A percentile compares a stretch with the other conserved stretches of the same genome.
phyloP scores from a whole-genome alignment of 2,329 filamentous ascomycete species.

The Fusarium sp. region DNA sequence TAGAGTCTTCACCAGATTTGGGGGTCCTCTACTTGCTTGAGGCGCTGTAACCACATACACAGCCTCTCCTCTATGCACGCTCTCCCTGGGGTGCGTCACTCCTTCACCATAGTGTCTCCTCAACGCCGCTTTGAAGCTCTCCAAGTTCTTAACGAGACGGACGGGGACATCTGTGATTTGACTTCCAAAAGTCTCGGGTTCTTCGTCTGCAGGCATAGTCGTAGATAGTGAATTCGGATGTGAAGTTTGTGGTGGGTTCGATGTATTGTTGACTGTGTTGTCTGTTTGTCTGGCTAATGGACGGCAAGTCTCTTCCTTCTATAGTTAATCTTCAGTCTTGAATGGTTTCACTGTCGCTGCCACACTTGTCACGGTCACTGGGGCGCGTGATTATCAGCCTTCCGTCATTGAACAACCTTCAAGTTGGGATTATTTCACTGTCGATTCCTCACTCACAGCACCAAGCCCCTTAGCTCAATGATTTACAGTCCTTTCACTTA shows the following conservation, averaged over 20 bases:
- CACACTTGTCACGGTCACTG: background rate
- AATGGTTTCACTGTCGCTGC: background rate
- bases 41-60: background rate
- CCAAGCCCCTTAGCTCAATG: too few species aligned
- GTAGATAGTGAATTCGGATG: background rate
- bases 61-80: background rate
- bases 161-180: background rate
- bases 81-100: background rate
- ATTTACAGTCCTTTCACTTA: too few species aligned
- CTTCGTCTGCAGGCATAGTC: background rate
- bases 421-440: accelerated
- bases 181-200: background rate
- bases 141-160: background rate
- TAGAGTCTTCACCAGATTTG: background rate
- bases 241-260: background rate
- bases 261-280: background rate
- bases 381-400: accelerated
- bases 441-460: too few species aligned
- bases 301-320: background rate
- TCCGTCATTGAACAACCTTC: background rate
- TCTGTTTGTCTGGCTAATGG: background rate
- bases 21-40: accelerated
- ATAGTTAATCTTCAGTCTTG: background rate
- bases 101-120: background rate
- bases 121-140: background rate